Conservation (phyloP, 768 basidiomycete genomes). For the Suillus luteus region DNA sequence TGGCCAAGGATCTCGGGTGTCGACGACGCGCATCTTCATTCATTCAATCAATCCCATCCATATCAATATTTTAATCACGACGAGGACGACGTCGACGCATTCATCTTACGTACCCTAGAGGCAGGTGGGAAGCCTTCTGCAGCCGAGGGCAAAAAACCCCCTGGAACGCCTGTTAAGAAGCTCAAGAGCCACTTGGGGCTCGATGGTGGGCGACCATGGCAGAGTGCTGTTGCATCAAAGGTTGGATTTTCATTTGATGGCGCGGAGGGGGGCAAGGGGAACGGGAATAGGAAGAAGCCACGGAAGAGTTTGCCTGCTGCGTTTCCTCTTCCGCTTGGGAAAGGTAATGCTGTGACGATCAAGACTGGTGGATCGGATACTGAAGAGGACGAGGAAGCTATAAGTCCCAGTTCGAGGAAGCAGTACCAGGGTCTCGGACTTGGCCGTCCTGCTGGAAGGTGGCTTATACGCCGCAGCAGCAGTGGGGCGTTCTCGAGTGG, state of each 20-base stretch:
- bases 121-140: conserved; percentile 53
- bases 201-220: conserved; percentile 69
- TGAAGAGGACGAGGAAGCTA: conserved; percentile 58
- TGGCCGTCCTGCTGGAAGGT: conserved; percentile 54
- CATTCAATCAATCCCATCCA: conserved; percentile 3
- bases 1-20: conserved; percentile 59
- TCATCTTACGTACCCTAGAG: conserved; percentile 70
- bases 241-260: conserved; percentile 54
- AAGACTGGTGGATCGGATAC: conserved; percentile 52
- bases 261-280: conserved; percentile 38
- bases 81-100: conserved; percentile 59
- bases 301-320: conserved; percentile 78
- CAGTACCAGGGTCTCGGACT: conserved; percentile 67
- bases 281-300: conserved; percentile 45
- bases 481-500: conserved; percentile 82
- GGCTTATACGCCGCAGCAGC: conserved; percentile 76
- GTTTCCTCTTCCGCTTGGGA: conserved; percentile 49
- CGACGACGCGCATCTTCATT: conserved; percentile 36
- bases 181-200: conserved; percentile 56
- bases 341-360: conserved; percentile 30
- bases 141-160: conserved; percentile 57
- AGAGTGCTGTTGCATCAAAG: conserved; percentile 74
- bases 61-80: conserved; percentile 26
- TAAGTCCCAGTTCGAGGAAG: conserved; percentile 60
- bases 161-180: conserved; percentile 84